Conservation (phyloP, 2,329 filamentous ascomycete genomes). For the Didymella exigua region DNA sequence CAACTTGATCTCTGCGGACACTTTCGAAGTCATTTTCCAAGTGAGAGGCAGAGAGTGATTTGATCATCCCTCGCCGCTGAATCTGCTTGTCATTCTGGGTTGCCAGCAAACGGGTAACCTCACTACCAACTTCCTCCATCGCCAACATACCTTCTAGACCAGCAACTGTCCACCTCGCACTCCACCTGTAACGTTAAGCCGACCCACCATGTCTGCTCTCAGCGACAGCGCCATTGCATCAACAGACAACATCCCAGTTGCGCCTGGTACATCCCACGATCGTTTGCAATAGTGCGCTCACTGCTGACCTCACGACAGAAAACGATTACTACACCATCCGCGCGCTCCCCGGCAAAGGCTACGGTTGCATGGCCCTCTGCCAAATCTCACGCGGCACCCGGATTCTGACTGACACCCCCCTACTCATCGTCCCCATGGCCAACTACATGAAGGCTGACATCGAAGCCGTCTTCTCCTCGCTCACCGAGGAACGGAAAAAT, state of each 20-base stretch:
- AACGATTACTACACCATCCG: slow-evolving; percentile 41
- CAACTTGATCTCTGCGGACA: neutral
- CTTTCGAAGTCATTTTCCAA: neutral
- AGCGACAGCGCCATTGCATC: neutral
- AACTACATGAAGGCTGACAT: slow-evolving; percentile 46
- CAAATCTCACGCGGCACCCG: slow-evolving; percentile 47
- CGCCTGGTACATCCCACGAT: neutral
- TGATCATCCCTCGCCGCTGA: neutral
- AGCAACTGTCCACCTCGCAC: neutral
- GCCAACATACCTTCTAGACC: too few relatives aligned
- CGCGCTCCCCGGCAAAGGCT: slow-evolving; percentile 47
- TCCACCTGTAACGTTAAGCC: neutral
- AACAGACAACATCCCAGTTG: neutral
- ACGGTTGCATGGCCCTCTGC: slow-evolving; percentile 49
- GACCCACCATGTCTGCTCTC: neutral
- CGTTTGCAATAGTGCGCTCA: neutral
- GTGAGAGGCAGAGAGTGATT: neutral
- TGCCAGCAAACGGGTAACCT: neutral
- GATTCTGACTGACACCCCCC: slow-evolving; percentile 49
- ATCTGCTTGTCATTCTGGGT: neutral
- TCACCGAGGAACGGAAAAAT: slow-evolving; percentile 25
- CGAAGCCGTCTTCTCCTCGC: slow-evolving; percentile 27
- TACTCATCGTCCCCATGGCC: slow-evolving; percentile 42
- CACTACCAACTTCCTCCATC: neutral
- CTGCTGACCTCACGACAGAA: slow-evolving; percentile 5